phyloP scores from a whole-genome alignment of 1,284 basidiomycete species.

The Fomitopsis schrenkii region DNA sequence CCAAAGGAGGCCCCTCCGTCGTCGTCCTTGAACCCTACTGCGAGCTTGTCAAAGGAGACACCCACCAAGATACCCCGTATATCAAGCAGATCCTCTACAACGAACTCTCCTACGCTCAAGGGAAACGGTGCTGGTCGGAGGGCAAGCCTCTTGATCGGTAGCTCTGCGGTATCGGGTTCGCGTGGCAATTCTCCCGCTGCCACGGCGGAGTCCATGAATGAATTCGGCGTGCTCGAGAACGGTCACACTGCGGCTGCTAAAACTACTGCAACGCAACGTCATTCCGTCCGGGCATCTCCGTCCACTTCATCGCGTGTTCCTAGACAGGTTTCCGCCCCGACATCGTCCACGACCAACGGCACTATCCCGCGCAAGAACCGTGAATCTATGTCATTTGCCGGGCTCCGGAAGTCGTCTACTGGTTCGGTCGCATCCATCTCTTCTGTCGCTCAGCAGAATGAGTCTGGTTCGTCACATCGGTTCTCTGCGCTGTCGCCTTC shows the following conservation, averaged over 20 bases:
- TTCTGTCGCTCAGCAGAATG: constrained; percentile 39
- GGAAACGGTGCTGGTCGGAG: constrained; percentile 51
- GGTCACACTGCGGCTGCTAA: constrained; percentile 39
- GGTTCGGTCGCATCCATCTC: constrained; percentile 66
- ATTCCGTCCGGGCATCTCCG: constrained; percentile 59
- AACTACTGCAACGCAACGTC: constrained; percentile 32
- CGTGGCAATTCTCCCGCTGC: constrained; percentile 61
- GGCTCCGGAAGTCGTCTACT: constrained; percentile 75
- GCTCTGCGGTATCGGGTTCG: constrained; percentile 39
- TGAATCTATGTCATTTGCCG: constrained; percentile 72
- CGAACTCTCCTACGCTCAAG: constrained; percentile 62
- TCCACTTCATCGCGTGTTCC: constrained; percentile 49
- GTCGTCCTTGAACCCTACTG: constrained; percentile 44
- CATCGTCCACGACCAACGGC: constrained; percentile 40
- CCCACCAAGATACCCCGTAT: constrained; percentile 96
- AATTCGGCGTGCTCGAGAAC: constrained; percentile 76
- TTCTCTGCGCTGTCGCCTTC: constrained; percentile 81
- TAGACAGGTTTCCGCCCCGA: constrained; percentile 56
- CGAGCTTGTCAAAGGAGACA: constrained; percentile 66
- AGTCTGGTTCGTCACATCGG: constrained; percentile 48
- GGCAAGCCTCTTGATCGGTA: constrained; percentile 53
- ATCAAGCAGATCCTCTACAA: constrained; percentile 71
- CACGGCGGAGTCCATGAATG: constrained; percentile 49
- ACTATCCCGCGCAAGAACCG: constrained; percentile 61
- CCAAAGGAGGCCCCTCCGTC: constrained; percentile 51